phyloP scores from a whole-genome alignment of 257 asterid species.

The Leptodermis oblonga region DNA sequence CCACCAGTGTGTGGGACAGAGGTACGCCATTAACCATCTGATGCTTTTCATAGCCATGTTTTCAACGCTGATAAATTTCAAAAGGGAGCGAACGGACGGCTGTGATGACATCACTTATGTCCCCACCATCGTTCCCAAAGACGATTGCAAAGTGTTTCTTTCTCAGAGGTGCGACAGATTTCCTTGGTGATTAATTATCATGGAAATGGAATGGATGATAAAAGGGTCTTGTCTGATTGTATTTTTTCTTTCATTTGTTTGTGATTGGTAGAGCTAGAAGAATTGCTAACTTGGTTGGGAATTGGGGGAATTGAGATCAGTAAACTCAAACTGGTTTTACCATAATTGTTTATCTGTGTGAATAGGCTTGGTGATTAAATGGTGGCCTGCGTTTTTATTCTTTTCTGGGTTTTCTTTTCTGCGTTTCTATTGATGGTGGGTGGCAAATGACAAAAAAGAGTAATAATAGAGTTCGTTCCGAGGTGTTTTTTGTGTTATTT shows the following conservation, averaged over 20 bases:
- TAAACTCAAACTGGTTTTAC: neutral
- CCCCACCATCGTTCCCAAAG: constrained; percentile 86
- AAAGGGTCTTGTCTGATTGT: no score
- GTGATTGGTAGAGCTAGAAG: no score
- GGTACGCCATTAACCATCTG: constrained; percentile 75
- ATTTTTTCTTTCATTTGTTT: neutral
- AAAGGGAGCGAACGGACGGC: constrained; percentile 65
- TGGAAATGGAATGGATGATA: no score
- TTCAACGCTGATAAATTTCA: constrained; percentile 55
- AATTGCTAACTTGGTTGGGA: no score
- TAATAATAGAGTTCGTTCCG: no score
- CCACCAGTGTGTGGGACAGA: constrained; percentile 94
- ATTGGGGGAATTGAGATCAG: no score
- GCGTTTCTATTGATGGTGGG: neutral
- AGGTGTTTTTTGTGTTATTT: neutral
- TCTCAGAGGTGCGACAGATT: constrained; percentile 45
- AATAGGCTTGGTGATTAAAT: neutral
- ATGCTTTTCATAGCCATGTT: constrained; percentile 69
- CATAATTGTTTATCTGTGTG: neutral
- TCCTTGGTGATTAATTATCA: constrained; percentile 29
- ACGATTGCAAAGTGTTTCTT: constrained; percentile 70
- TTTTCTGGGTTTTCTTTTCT: neutral
- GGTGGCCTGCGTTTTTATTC: neutral
- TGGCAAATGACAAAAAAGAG: no score
- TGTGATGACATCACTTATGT: constrained; percentile 82